Evolutionary conservation across 2,329 filamentous ascomycete species (phyloP).

Genomic region (Aspergillus sp.): DNA sequence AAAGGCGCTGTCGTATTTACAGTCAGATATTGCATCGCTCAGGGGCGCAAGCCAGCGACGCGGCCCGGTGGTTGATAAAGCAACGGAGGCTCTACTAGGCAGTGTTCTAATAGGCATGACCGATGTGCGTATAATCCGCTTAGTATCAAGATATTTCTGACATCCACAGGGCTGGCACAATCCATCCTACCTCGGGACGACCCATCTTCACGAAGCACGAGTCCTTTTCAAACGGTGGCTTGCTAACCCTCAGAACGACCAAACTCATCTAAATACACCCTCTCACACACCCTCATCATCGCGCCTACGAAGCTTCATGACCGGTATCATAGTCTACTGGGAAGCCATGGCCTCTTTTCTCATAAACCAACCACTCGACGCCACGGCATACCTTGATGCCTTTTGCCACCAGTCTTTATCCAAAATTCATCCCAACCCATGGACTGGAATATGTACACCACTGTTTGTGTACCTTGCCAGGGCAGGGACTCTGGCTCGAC

Average conservation of each 20-base stretch:
- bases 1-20: background rate
- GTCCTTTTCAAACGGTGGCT: background rate
- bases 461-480: slow-evolving; percentile 8
- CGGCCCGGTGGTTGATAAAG: no score
- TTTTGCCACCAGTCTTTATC: background rate
- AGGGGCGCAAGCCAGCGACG: no score
- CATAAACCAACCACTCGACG: background rate
- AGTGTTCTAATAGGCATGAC: background rate
- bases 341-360: background rate
- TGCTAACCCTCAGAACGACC: background rate
- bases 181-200: background rate
- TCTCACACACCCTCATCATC: no score
- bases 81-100: background rate
- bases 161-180: background rate
- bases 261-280: background rate
- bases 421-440: background rate
- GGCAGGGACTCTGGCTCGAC: background rate
- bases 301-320: background rate
- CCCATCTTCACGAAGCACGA: background rate
- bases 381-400: background rate
- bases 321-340: background rate
- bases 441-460: slow-evolving; percentile 1
- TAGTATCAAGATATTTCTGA: no score
- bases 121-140: background rate
- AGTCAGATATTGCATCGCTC: no score